Evolutionary conservation across 139 green algal genomes (phyloP), one percentile per base, ranked within the genome.

Genomic region (Coccomyxa sp.): DNA sequence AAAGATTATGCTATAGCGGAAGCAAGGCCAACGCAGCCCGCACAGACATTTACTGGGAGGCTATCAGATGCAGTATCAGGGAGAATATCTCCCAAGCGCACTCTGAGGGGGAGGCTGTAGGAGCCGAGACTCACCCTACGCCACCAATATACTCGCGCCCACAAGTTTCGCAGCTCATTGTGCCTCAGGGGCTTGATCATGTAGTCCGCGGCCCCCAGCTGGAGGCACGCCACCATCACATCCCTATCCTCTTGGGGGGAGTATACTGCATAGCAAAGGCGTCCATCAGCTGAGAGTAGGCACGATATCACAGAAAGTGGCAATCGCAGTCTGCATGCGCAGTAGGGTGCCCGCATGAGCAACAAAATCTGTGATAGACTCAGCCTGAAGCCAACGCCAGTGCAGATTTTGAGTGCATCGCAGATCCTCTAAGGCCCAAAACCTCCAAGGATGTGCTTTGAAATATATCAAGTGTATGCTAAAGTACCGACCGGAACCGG

Each of bases 81-180:
- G 14, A 58, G 44, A 12, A 58, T 29, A 16, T 16, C 44, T 74
- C 75, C 24, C 24, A 29, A 33, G 36, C 24, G 22, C n/a, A 7
- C 6, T 64, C 8, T 10, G n/a, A 40, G 9, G 8, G n/a, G 8
- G 68, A 33, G 1, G 29, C 73, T 31, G 68, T 71, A 29, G 64
- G 27, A 10, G 29, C 64, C 12, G 50, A 31, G 27, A 64, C 50
- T 72, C 70, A 88, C 85, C 83, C 84, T 79, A 10, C 85, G 69
- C 79, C 87, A 88, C 80, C 90, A 89, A 92, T 92, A 96, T 0
- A 97, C 89, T 22, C 91, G 85, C 8, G 90, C 94, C 93, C 93
- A 97, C 10, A 97, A 85, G 78, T 94, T 91, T 0, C 89, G 83
- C 38, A 97, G 82, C 82, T 97, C 93, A 70, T 97, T 96, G 24